These are phyloP conservation scores for Atractiella rhizophila DNA, from an alignment of 768 basidiomycete species.

Conservation along the genomic window DNA sequence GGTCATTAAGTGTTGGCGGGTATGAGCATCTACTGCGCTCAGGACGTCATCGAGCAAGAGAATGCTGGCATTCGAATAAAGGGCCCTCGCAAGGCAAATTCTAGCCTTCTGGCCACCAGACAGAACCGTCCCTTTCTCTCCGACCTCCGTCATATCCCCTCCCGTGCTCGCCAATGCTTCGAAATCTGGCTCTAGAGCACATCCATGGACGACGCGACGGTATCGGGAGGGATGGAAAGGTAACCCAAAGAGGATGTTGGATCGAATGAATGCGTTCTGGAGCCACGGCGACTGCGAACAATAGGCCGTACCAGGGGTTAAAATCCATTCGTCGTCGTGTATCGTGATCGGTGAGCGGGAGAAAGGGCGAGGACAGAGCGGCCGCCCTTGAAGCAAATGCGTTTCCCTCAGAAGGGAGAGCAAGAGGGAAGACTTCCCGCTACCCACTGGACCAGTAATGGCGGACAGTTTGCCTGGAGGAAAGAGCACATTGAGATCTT, in stretches of 20 bases:
- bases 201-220: slow-evolving; percentile 43
- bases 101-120: slow-evolving; percentile 11
- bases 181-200: slow-evolving; percentile 44
- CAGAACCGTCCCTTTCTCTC: slow-evolving; percentile 12
- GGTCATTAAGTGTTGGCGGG: slow-evolving; percentile 52
- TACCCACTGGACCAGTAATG: slow-evolving; percentile 12
- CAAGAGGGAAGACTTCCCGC: no score
- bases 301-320: slow-evolving; percentile 37
- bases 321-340: slow-evolving; percentile 24
- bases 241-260: slow-evolving; percentile 54
- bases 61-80: slow-evolving; percentile 55
- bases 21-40: slow-evolving; percentile 31
- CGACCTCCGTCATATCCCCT: slow-evolving; percentile 38
- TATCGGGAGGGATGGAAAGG: slow-evolving; percentile 40
- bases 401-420: slow-evolving; percentile 16
- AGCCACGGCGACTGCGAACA: slow-evolving; percentile 44
- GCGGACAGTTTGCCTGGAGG: slow-evolving; percentile 37
- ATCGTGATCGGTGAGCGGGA: slow-evolving; percentile 1
- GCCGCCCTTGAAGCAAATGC: slow-evolving; percentile 11
- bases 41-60: slow-evolving; percentile 16
- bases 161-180: slow-evolving; percentile 43
- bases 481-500: slow-evolving; percentile 35
- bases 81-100: slow-evolving; percentile 52
- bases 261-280: slow-evolving; percentile 52
- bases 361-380: slow-evolving; percentile 6